A percentile compares a stretch with the other conserved stretches of the same genome.
phyloP scores from a whole-genome alignment of 345 rosid genomes.

The Lumnitzera racemosa region DNA sequence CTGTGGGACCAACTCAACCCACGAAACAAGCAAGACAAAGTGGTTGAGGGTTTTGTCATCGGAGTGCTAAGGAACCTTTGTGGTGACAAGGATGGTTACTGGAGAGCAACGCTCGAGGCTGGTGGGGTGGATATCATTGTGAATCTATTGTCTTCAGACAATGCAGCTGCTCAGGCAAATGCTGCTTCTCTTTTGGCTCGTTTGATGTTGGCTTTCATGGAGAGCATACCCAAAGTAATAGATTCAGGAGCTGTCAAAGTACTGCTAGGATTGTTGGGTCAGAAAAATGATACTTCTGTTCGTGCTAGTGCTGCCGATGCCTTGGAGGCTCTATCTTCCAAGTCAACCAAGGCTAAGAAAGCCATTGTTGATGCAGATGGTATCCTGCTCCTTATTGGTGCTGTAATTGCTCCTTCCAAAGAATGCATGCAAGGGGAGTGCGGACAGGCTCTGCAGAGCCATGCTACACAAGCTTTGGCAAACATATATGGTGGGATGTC shows the following conservation, averaged over 20 bases:
- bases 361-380: constrained; percentile 58
- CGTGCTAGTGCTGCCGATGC: constrained; percentile 82
- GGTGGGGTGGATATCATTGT: constrained; percentile 69
- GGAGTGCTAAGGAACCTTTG: constrained; percentile 94
- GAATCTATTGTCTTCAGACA: constrained; percentile 69
- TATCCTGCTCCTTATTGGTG: constrained; percentile 55
- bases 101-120: constrained; percentile 65
- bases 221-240: constrained; percentile 54
- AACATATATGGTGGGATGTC: constrained; percentile 76
- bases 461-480: constrained; percentile 70
- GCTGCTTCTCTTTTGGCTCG: constrained; percentile 89
- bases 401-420: constrained; percentile 81
- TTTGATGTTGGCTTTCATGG: constrained; percentile 54
- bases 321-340: constrained; percentile 67
- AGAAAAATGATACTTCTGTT: constrained; percentile 43
- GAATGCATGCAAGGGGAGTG: constrained; percentile 62
- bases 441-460: constrained; percentile 49
- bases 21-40: constrained; percentile 53
- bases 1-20: constrained; percentile 74
- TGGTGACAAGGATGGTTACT: constrained; percentile 59
- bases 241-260: constrained; percentile 69
- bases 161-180: constrained; percentile 64
- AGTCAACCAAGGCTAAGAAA: constrained; percentile 54
- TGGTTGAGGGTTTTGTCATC: constrained; percentile 69
- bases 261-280: constrained; percentile 54